Evolutionary conservation across 306 rosid species (phyloP), one percentile per base, ranked within the genome.

Genomic region (Dalbergia cochinchinensis): DNA sequence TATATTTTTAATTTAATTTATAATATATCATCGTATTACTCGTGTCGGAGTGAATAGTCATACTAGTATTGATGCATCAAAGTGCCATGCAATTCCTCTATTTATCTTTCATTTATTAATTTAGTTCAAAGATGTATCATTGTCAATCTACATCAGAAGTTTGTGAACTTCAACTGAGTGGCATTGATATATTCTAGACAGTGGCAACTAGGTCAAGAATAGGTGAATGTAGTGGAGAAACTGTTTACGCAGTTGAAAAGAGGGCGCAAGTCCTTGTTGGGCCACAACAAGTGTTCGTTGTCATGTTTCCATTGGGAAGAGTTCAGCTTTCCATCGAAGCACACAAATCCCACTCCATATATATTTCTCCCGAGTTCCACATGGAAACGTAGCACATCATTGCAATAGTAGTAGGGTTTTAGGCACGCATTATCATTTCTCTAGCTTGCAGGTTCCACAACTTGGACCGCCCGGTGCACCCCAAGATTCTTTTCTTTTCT

Each of bases 191-290:
- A 26, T 2, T 37, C 5, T 37, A 37, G 7, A 67, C 73, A 42
- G 50, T 15, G 8, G 41, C 8, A 54, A 53, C 15, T 74, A 71
- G 67, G 80, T 83, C 82, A 85, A 85, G 75, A 65, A 64, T 73
- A 84, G 70, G 80, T 86, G 78, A 82, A 58, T 44, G 18, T 37
- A 80, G 85, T 78, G 89, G 89, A 61, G 80, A 70, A 73, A 88
- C 86, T 85, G 85, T 88, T 77, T 3, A 15, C 44, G 74, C 44
- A 11, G 85, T 84, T 82, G 75, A 69, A 65, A 84, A 68, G 87
- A 78, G 35, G 65, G 69, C 77, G 84, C 57, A 69, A 83, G 79
- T 65, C 26, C 33, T 19, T 64, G 69, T 82, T 70, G 87, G 89
- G 86, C 80, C 88, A 77, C 76, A 11, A 11, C 51, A 54, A 20